Evolutionary conservation across 345 rosid genomes (phyloP).

Genomic region (Adansonia digitata): DNA sequence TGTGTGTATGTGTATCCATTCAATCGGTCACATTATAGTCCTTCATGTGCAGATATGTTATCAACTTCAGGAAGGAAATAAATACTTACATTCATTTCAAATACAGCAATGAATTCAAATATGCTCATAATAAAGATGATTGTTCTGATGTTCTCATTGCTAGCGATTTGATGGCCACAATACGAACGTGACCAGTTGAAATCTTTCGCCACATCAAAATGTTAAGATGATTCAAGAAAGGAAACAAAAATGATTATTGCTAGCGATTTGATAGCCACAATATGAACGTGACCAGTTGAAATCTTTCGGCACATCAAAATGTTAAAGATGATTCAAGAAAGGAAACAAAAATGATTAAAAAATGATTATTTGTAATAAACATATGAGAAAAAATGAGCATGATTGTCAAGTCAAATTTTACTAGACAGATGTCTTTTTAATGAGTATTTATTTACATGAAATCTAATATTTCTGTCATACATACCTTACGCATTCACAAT

Average conservation of each 20-base stretch:
- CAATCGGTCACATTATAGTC: background rate
- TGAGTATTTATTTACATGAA: background rate
- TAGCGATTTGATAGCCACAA: too few species aligned
- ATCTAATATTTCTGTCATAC: background rate
- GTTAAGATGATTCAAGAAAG: background rate
- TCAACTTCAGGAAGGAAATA: conserved; percentile 70
- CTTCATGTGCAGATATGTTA: conserved; percentile 34
- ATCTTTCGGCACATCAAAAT: too few species aligned
- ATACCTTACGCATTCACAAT: conserved; percentile 42
- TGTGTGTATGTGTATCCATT: too few species aligned
- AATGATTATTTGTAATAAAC: background rate
- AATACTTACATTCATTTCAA: conserved; percentile 49
- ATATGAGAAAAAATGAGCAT: background rate
- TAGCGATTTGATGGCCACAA: conserved; percentile 29
- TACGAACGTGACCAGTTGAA: background rate
- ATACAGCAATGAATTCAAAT: conserved; percentile 9
- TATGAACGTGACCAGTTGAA: too few species aligned
- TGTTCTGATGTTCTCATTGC: conserved; percentile 51
- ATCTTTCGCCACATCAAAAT: background rate
- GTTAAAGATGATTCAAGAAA: too few species aligned
- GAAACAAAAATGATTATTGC: too few species aligned
- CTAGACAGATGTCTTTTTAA: background rate
- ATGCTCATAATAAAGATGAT: conserved; percentile 23
- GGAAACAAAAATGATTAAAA: background rate
- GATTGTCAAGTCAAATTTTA: background rate